These are phyloP conservation scores for Falciphora oryzae DNA, from an alignment of 2,329 filamentous ascomycete genomes.

Conservation along the genomic window DNA sequence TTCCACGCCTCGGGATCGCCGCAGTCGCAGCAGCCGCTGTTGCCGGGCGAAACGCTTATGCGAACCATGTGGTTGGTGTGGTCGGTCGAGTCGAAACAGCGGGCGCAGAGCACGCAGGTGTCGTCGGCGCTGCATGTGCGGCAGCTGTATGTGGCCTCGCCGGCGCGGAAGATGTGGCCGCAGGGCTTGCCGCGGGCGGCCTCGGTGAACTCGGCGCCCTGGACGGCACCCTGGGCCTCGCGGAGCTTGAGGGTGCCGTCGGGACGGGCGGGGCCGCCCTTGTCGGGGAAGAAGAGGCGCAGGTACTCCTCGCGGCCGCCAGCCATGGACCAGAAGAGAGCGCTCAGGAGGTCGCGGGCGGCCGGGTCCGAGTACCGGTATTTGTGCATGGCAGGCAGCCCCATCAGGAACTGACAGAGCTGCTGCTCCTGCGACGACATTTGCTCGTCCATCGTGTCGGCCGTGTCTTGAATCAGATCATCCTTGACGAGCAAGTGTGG, in stretches of 20 bases:
- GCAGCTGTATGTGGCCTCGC: constrained; percentile 91
- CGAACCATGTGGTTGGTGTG: constrained; percentile 90
- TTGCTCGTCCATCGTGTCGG: constrained; percentile 19
- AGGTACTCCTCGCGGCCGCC: constrained; percentile 70
- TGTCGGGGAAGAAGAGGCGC: constrained; percentile 71
- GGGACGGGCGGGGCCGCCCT: constrained; percentile 54
- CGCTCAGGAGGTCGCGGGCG: constrained; percentile 64
- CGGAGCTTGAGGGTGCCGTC: constrained; percentile 66
- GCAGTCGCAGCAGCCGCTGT: constrained; percentile 70
- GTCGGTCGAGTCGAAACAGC: constrained; percentile 92
- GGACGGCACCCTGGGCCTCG: constrained; percentile 84
- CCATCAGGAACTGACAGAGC: constrained; percentile 76
- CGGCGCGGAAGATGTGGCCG: constrained; percentile 93
- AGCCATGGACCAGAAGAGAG: constrained; percentile 83
- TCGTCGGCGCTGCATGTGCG: constrained; percentile 92
- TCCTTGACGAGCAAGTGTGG: neutral
- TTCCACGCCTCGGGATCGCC: constrained; percentile 95
- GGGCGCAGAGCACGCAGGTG: constrained; percentile 89
- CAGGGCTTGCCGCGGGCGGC: constrained; percentile 88
- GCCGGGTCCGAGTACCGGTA: constrained; percentile 73
- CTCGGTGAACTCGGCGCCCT: constrained; percentile 91
- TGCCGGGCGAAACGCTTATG: constrained; percentile 44
- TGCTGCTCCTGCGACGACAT: constrained; percentile 69
- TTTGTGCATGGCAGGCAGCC: constrained; percentile 65
- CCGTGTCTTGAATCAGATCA: neutral